Conservation (phyloP, 768 basidiomycete species). For the Lactifluus subvellereus region DNA sequence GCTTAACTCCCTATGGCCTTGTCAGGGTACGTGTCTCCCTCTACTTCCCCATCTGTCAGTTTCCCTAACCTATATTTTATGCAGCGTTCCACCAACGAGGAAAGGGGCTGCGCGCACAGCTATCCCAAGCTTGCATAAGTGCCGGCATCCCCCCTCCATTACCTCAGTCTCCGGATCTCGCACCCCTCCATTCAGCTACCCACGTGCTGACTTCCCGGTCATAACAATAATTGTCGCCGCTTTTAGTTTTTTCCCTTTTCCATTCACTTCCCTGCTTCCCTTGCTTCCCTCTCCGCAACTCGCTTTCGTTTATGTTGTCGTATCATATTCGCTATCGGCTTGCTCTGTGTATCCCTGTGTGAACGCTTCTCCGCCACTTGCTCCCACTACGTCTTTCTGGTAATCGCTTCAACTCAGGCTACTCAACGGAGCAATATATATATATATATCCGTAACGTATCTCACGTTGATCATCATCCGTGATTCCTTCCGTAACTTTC, state of each 20-base stretch:
- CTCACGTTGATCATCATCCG: neutral
- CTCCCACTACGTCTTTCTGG: neutral
- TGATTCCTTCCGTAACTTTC: slow-evolving; percentile 3
- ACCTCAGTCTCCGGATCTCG: slow-evolving; percentile 10
- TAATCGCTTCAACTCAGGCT: neutral
- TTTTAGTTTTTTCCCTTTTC: neutral
- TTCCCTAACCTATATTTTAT: neutral
- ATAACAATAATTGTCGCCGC: neutral
- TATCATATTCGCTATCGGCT: slow-evolving; percentile 4
- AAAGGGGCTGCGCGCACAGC: slow-evolving; percentile 26
- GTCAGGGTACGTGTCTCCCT: slow-evolving; percentile 19
- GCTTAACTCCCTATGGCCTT: slow-evolving; percentile 67
- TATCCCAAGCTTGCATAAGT: slow-evolving; percentile 27
- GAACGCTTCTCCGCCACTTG: slow-evolving; percentile 2
- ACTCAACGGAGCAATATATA: neutral
- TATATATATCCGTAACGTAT: slow-evolving; percentile 16
- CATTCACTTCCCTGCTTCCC: neutral
- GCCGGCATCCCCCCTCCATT: slow-evolving; percentile 26
- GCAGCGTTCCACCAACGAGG: slow-evolving; percentile 26
- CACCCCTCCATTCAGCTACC: neutral
- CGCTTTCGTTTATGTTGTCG: slow-evolving; percentile 1
- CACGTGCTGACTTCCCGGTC: neutral
- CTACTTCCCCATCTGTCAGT: neutral
- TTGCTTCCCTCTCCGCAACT: neutral
- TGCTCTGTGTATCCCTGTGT: slow-evolving; percentile 9